Evolutionary conservation across 306 rosid species (phyloP).

Genomic region (Mimosa bimucronata): DNA sequence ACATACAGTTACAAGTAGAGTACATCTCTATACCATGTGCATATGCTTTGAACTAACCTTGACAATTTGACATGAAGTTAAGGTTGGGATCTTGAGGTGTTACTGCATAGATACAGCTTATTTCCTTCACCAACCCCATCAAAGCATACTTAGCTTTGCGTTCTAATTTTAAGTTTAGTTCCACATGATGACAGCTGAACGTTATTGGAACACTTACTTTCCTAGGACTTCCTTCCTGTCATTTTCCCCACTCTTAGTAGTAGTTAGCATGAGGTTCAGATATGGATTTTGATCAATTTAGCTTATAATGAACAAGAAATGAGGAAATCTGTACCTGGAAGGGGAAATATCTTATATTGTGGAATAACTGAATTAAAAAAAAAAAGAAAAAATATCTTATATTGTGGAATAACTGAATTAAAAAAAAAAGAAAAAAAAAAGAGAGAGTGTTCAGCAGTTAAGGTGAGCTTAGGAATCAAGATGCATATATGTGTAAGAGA

Average conservation of each 20-base stretch:
- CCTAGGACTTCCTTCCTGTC: conserved; percentile 68
- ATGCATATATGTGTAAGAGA: not conserved
- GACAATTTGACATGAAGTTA: conserved; percentile 56
- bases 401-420: conserved; percentile 70
- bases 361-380: conserved; percentile 60
- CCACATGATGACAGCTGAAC: conserved; percentile 79
- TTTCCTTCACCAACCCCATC: conserved; percentile 79
- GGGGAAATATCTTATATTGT: conserved; percentile 73
- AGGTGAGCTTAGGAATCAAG: conserved; percentile 33
- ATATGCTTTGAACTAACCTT: conserved; percentile 50
- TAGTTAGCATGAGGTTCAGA: conserved; percentile 25
- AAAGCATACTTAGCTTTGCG: conserved; percentile 75
- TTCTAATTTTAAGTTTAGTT: conserved; percentile 68
- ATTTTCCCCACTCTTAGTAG: not conserved
- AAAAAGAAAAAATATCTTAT: conserved; percentile 56
- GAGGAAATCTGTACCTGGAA: conserved; percentile 58
- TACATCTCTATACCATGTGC: not conserved
- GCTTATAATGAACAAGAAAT: not conserved
- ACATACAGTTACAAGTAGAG: not conserved
- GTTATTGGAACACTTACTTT: conserved; percentile 73
- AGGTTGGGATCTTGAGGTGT: conserved; percentile 63
- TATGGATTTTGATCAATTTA: not conserved
- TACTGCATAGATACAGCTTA: conserved; percentile 61
- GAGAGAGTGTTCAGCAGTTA: not conserved
- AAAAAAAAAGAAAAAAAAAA: conserved; percentile 43